Base-by-base conservation (phyloP, 768 basidiomycete species). In the Trichaptum fuscoviolaceum region DNA sequence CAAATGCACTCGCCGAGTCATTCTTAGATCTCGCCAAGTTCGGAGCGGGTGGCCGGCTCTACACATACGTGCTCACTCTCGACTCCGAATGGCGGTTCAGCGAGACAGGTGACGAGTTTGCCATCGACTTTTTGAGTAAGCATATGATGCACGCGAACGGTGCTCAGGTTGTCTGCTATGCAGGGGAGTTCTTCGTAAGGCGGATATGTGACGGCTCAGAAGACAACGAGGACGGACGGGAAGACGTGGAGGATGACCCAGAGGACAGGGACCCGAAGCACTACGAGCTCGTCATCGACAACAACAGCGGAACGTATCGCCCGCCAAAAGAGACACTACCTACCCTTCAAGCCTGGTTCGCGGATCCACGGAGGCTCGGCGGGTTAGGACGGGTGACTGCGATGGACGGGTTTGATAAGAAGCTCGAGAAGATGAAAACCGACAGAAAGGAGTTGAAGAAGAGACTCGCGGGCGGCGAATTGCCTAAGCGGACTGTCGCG, bases 91-190 rank as follows among this genome's bases (percentile, higher is more conserved):
- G 78, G 75, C 69, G 81, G 58, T 83, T 82, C 71, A 82, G 80
- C 20, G 81, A 82, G 74, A 83, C 82, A 1, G 80, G 82, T 0
- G 76, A 78, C 59, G 79, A 81, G 68, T 80, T 82, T 62, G 74
- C 76, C 0, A 78, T 82, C 61, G 77, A 80, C 64, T 67, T 82
- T 58, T 70, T 82, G 27, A 80, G 77, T 70, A 83, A 83, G 67
- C 81, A 82, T 66, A 79, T 77, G 8, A 81, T 81, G 80, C 82
- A 83, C 70, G 76, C 81, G 34, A 77, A 81, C 68, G 79, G 80
- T 26, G 73, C 78, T 57, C 71, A 74, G 58, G 80, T 79, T 66
- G 79, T 83, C 68, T 78, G 80, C 6, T 83, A 73, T 71, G 78
- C 78, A 52, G 82, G 81, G 58, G 81, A 82, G 66, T 78, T 78